Conservation (phyloP, 768 basidiomycete species). For the Fomitopsis serialis region DNA sequence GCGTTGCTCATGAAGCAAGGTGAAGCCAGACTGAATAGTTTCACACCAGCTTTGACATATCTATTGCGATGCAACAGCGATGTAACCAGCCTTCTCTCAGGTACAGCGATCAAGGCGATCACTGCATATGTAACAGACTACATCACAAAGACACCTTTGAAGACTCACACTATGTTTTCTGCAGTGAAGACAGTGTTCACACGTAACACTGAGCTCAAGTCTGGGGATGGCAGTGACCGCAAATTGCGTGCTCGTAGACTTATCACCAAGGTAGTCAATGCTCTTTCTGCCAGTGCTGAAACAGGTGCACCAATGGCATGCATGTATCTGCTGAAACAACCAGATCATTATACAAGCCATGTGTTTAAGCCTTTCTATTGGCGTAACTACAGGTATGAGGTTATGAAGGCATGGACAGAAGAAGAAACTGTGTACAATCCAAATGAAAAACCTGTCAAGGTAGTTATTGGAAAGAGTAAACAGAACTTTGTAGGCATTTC, state of each 20-base stretch:
- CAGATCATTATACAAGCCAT: slow-evolving; percentile 13
- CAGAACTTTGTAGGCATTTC: background rate
- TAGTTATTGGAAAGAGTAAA: slow-evolving; percentile 1
- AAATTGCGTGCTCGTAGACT: background rate
- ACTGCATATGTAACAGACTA: slow-evolving; percentile 38
- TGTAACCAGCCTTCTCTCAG: slow-evolving; percentile 32
- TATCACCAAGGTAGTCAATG: slow-evolving; percentile 4
- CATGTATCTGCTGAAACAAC: slow-evolving; percentile 8
- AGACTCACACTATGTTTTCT: no score
- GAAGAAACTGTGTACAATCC: background rate
- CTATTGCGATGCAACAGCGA: slow-evolving; percentile 34
- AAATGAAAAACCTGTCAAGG: background rate
- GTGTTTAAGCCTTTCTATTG: slow-evolving; percentile 8
- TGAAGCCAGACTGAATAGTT: slow-evolving; percentile 33
- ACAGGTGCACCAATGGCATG: slow-evolving; percentile 13
- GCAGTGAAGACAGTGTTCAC: slow-evolving; percentile 14
- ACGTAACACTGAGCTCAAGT: background rate
- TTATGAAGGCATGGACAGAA: background rate
- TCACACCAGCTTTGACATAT: slow-evolving; percentile 27
- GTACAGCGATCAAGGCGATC: slow-evolving; percentile 34
- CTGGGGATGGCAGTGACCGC: background rate
- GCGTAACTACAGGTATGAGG: slow-evolving; percentile 2
- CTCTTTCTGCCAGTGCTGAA: slow-evolving; percentile 3
- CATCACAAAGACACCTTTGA: slow-evolving; percentile 35
- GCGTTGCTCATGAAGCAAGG: slow-evolving; percentile 22